A percentile compares a stretch with the other conserved stretches of the same genome.
phyloP scores from a whole-genome alignment of 805 yeast genomes.

The Myxozyma neglecta region DNA sequence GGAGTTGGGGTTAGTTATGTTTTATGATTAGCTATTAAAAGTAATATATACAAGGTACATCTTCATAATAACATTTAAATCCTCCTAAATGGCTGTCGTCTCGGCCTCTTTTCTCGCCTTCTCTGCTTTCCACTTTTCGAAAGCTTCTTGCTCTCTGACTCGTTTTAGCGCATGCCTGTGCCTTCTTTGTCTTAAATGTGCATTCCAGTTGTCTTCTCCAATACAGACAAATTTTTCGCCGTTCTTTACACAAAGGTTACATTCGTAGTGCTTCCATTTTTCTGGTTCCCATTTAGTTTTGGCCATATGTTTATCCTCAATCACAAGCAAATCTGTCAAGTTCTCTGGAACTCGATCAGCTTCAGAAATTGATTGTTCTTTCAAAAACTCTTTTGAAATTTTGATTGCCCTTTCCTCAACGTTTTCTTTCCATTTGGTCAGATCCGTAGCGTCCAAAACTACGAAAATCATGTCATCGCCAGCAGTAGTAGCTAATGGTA shows the following conservation, averaged over 20 bases:
- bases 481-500: conserved; percentile 47
- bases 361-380: conserved; percentile 12
- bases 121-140: conserved; percentile 30
- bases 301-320: neutral
- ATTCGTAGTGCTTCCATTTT: conserved; percentile 67
- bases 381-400: conserved; percentile 49
- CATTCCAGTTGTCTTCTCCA: conserved; percentile 69
- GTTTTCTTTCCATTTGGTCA: conserved; percentile 56
- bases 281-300: conserved; percentile 20
- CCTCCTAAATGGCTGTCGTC: neutral
- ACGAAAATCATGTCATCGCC: conserved; percentile 54
- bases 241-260: conserved; percentile 63
- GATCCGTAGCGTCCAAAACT: conserved; percentile 74
- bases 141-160: conserved; percentile 27
- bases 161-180: conserved; percentile 43
- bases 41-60: neutral
- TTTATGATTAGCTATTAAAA: neutral
- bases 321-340: neutral
- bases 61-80: neutral
- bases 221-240: conserved; percentile 62
- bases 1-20: neutral
- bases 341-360: conserved; percentile 36
- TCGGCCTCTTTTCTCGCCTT: neutral
- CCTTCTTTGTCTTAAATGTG: conserved; percentile 65
- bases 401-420: conserved; percentile 58